Base-by-base conservation (phyloP, 2,329 filamentous ascomycete species). In the Aspergillus nomiae region DNA sequence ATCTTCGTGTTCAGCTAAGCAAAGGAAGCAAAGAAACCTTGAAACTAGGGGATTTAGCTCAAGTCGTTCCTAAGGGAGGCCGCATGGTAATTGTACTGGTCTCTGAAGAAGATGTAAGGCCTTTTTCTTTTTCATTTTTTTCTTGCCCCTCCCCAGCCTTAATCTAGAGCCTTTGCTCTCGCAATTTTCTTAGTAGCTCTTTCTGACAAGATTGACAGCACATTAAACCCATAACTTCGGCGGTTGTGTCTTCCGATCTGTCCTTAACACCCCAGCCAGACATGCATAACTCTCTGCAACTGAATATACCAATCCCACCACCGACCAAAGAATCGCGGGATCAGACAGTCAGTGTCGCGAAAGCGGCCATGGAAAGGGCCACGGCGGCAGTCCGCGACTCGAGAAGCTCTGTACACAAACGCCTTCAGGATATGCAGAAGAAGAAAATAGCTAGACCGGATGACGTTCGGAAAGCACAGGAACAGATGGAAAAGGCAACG, bases 41-140 rank as follows among this genome's bases (percentile, higher is more conserved):
- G 56, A 82, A 79, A 65, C 69, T 92, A 57, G 82, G 84, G 11
- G 88, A 90, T 71, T 71, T 92, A 61, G 89, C 88, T 3, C 89
- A 90, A 71, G 86, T 91, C 19, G 80, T 91, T 45, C 87, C 87
- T 0, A 88, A 89, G 70, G 88, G 84, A 30, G 83, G 88, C 12
- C 77, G 88, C 60, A 82, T 82, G 68, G 74, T 90, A 34, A 84
- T 86, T 63, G 80, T 91, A n/a, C 74, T 90, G 26, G 86, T 86
- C 45, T 85, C 87, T 16, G 89, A 91, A 70, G 84, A 87, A 70
- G 85, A 86, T 63, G 88, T 90, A 73, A 69, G 83, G 61, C 12
- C 43, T 45, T 34, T 46, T n/a, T 28, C 34, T 14, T 6, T 36
- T 34, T 36, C 34, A 2, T 10, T 32, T 57, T 32, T n/a, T 19